Evolutionary conservation across 1,139 yeast species (phyloP).

Genomic region (Nakaseomyces glabratus): DNA sequence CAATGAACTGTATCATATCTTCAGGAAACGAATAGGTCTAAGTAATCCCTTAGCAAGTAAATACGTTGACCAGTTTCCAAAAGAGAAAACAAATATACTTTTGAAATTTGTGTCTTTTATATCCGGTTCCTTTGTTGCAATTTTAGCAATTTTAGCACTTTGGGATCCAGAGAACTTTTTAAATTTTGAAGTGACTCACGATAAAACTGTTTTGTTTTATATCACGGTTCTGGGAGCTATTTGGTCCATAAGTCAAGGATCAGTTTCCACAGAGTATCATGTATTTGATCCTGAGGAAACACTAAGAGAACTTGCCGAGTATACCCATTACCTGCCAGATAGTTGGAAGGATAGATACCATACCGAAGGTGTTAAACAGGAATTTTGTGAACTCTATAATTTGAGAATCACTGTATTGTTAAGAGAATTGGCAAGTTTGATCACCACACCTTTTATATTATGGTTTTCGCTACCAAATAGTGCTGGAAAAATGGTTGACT

Average conservation of each 20-base stretch:
- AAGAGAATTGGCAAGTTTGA: conserved; percentile 70
- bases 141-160: conserved; percentile 74
- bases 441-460: conserved; percentile 77
- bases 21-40: conserved; percentile 64
- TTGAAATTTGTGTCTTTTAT: conserved; percentile 64
- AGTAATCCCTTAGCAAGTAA: conserved; percentile 73
- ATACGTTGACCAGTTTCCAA: conserved; percentile 87
- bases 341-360: conserved; percentile 82
- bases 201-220: conserved; percentile 74
- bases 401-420: conserved; percentile 62
- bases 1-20: conserved; percentile 84
- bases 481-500: conserved; percentile 73
- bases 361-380: conserved; percentile 71
- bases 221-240: conserved; percentile 78
- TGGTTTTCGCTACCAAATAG: conserved; percentile 73
- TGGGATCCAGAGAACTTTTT: conserved; percentile 86
- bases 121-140: conserved; percentile 83
- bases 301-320: conserved; percentile 65
- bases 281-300: conserved; percentile 90
- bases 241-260: conserved; percentile 62
- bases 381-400: conserved; percentile 72
- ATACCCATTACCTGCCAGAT: conserved; percentile 81
- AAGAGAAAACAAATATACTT: conserved; percentile 60
- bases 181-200: conserved; percentile 79
- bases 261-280: conserved; percentile 51